phyloP scores from a whole-genome alignment of 331 rosid species.

The Quercus lobata region DNA sequence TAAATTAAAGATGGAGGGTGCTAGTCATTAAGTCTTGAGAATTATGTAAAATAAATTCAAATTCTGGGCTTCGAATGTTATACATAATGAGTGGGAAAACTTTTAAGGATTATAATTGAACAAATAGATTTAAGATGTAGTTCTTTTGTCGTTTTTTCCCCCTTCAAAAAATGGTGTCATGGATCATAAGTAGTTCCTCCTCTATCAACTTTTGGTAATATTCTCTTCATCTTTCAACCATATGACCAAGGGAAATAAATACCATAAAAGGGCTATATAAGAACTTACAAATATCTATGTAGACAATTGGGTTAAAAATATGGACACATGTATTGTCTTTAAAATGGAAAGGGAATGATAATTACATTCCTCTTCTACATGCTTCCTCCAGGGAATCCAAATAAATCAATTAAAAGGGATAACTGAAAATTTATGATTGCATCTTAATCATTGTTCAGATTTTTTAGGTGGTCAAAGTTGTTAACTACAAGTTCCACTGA shows the following conservation, averaged over 20 bases:
- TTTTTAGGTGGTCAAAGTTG: neutral
- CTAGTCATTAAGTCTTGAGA: neutral
- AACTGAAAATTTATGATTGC: neutral
- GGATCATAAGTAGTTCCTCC: neutral
- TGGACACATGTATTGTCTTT: neutral
- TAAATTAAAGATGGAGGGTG: neutral
- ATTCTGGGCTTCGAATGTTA: neutral
- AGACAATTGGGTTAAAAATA: neutral
- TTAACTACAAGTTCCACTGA: neutral
- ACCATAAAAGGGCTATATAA: neutral
- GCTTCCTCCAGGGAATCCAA: neutral
- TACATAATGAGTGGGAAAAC: neutral
- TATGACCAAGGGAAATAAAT: neutral
- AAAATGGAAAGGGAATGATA: neutral
- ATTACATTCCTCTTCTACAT: neutral
- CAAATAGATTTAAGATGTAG: neutral
- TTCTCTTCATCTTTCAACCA: neutral
- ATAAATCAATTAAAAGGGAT: neutral
- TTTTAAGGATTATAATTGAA: neutral
- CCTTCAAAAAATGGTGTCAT: neutral
- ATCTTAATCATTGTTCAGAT: neutral
- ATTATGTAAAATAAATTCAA: neutral
- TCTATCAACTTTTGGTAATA: neutral
- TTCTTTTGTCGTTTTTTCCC: neutral
- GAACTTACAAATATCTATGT: neutral